Evolutionary conservation across 129 eudicot genomes (phyloP), one percentile per base, ranked within the genome.

Genomic region (Kitagawia praeruptora): DNA sequence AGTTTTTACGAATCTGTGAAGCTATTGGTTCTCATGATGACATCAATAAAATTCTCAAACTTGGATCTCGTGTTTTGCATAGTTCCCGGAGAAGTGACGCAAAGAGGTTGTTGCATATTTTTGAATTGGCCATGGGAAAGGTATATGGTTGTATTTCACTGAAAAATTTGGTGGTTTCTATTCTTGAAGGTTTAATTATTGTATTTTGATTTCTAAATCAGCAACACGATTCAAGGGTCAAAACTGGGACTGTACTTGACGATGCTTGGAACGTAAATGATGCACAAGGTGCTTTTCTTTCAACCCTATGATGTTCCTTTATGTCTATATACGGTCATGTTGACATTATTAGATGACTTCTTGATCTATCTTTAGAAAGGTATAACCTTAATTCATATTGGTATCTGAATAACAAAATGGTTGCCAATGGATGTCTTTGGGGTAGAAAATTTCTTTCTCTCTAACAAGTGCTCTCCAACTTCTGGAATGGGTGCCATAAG

Each of bases 261-360:
- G 93, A 91, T 79, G 71, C 85, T 51, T 85, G 93, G 95, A 88
- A 84, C 75, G 74, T 64, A 76, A 95, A 87, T 73, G 91, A 87
- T 25, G 84, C 85, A 34, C 34, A 87, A 80, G 96, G 98, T 92
- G 78, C 16, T 74, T 82, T 69, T 77, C 31, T 85, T 44, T 75
- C 28, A 2, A 3, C 39, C 70, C 10, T 48, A 10, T 46, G 47
- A 2, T 80, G 23, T 72, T 71, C 39, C 53, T 71, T 18, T 70
- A 6, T 71, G 12, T 71, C 19, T 40, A 66, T 66, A 4, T 66
- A 13, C 8, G 16, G 19, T 4, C 38, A 63, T 25, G 14, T 63
- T 21, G 12, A 63, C 70, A 63, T n/a, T 63, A 63, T 63, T 63
- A 25, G 27, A 63, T 13, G 72, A 28, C 72, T 3, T 23, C 28